Percentiles rank a stretch among this genome's conserved stretches.
Evolutionary conservation across 345 rosid species (phyloP).

Genomic region (thale cress (Arabidopsis thaliana)): TAIR10.1 NC_003076.8:4746501-4747000

Average conservation of each 20-base stretch:
- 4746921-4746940: background rate
- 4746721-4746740: constrained; percentile 84
- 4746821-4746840: constrained; percentile 16
- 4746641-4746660: background rate
- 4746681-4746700: background rate
- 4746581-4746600: background rate
- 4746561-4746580: background rate
- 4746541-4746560: background rate
- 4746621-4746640: background rate
- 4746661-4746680: background rate
- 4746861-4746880: constrained; percentile 88
- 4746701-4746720: constrained; percentile 16
- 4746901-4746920: constrained; percentile 61
- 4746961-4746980: background rate
- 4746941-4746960: background rate
- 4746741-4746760: constrained; percentile 74
- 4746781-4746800: background rate
- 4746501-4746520: constrained; percentile 51
- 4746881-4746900: constrained; percentile 90
- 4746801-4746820: constrained; percentile 12
- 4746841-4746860: constrained; percentile 35
- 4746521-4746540: constrained; percentile 50
- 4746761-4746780: constrained; percentile 83
- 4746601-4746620: background rate
- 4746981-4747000: background rate